Evolutionary conservation across 116 monocot genomes (phyloP).

Genomic region (Dioscorea cayenensis): DNA sequence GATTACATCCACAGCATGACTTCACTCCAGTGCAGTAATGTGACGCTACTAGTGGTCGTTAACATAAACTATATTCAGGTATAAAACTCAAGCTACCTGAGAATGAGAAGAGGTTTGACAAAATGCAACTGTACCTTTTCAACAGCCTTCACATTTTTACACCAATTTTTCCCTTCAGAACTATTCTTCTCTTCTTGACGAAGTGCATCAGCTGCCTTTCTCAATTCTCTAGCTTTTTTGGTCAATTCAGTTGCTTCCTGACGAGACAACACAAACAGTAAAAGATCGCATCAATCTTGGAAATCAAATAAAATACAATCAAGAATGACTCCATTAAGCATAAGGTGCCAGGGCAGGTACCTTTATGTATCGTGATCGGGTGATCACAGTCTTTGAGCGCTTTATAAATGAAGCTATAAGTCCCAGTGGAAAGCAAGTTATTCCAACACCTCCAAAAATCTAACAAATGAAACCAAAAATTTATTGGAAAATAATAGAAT

Average conservation of each 20-base stretch:
- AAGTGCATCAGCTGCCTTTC: slow-evolving; percentile 86
- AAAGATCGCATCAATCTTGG: background rate
- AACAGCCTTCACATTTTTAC: slow-evolving; percentile 95
- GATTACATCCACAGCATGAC: too few relatives aligned
- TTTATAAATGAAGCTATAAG: slow-evolving; percentile 85
- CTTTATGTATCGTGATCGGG: slow-evolving; percentile 98
- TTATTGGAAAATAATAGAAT: too few relatives aligned
- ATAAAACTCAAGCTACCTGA: background rate
- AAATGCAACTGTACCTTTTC: slow-evolving; percentile 51
- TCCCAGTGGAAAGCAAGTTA: slow-evolving; percentile 81
- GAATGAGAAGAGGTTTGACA: background rate
- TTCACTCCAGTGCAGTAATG: too few relatives aligned
- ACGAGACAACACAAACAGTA: slow-evolving; percentile 7
- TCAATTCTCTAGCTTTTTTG: slow-evolving; percentile 92
- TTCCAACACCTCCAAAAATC: slow-evolving; percentile 99
- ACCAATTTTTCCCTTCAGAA: slow-evolving; percentile 86
- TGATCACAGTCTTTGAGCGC: slow-evolving; percentile 95
- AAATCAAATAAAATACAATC: background rate
- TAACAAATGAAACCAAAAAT: slow-evolving; percentile 19
- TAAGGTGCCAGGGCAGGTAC: slow-evolving; percentile 15
- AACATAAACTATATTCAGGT: background rate
- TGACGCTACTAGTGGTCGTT: too few relatives aligned
- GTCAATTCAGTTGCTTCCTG: slow-evolving; percentile 98
- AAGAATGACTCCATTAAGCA: slow-evolving; percentile 4
- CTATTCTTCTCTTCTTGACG: slow-evolving; percentile 88